Base-by-base conservation (phyloP, 129 eudicot species). In the Flaveria brownii region DNA sequence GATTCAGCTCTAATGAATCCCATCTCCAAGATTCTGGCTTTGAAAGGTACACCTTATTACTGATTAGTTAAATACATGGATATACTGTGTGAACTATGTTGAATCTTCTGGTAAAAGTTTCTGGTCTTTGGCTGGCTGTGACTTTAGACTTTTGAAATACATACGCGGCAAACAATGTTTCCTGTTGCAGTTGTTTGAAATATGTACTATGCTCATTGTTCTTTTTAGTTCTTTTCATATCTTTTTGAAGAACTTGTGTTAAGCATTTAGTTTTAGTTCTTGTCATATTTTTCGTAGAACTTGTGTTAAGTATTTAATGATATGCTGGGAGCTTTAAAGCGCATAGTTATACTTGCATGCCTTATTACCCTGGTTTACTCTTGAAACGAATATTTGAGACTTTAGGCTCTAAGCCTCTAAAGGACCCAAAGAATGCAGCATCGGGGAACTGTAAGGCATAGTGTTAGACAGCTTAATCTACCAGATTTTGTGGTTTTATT, bases 1-100 rank as follows among this genome's bases (percentile, higher is more conserved):
- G 98, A 92, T 65, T 92, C 98, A 13, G 98, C 98, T 14, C 85
- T 92, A 49, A 92, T 92, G 98, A 92, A 92, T 76, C 98, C 98
- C 3, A 86, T 89, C 74, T 77, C 96, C 25, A 82, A 86, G 82
- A 90, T 92, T 66, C 78, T 92, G 42, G 96, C 98, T 11, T 82
- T 92, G 42, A 92, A 92, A 86, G 98, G 98, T 92, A 87, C 63
- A 65, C 26, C 2, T 25, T 60, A 11, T 1, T 43, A 42, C 22
- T 9, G 14, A 45, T 42, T 74, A 9, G 22, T 25, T 42, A 41
- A 16, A 56, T 22, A 15, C 7, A 14, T 36, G 67, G 36, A 55
- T 36, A 56, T 5, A 4, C 15, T 55, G 13, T 33, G 30, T 54
- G 13, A 33, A 33, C 51, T 22, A 39, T 54, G 39, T 18, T 55